Percentiles rank a stretch among this genome's conserved stretches.
Conservation (phyloP, 345 rosid species). For the Adansonia digitata region DNA sequence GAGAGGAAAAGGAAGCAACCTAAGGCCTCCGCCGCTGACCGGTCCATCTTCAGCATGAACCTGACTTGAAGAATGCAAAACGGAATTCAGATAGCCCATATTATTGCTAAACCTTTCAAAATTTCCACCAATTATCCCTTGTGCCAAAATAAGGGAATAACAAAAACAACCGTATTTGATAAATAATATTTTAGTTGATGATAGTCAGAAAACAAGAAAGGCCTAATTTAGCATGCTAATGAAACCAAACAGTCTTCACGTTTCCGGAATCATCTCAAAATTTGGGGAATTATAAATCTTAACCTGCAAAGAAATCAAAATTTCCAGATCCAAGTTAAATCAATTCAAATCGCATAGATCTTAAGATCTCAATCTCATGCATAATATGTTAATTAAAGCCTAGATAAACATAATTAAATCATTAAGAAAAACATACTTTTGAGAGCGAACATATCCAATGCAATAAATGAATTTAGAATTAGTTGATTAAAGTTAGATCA, state of each 20-base stretch:
- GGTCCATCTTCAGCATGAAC: conserved; percentile 72
- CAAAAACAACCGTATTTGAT: background rate
- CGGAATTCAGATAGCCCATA: conserved; percentile 84
- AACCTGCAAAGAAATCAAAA: conserved; percentile 24
- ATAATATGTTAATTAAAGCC: background rate
- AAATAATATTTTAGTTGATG: background rate
- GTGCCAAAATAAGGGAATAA: conserved; percentile 24
- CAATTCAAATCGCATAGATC: conserved; percentile 11
- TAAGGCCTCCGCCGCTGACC: conserved; percentile 89
- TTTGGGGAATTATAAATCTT: conserved; percentile 13
- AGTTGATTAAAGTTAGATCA: conserved; percentile 13
- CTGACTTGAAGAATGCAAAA: conserved; percentile 69
- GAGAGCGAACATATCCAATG: background rate
- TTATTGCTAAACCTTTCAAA: conserved; percentile 15
- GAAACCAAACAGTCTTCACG: conserved; percentile 10
- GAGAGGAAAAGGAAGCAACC: conserved; percentile 32
- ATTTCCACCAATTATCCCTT: conserved; percentile 13
- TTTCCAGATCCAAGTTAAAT: background rate
- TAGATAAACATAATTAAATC: background rate
- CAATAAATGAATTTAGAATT: background rate
- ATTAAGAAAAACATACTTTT: background rate
- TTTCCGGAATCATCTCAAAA: conserved; percentile 14
- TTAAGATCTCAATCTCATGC: background rate
- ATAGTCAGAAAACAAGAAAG: background rate
- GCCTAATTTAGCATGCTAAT: background rate